Base-by-base conservation (phyloP, 2,329 filamentous ascomycete species). In the Pestalotiopsis sp. region DNA sequence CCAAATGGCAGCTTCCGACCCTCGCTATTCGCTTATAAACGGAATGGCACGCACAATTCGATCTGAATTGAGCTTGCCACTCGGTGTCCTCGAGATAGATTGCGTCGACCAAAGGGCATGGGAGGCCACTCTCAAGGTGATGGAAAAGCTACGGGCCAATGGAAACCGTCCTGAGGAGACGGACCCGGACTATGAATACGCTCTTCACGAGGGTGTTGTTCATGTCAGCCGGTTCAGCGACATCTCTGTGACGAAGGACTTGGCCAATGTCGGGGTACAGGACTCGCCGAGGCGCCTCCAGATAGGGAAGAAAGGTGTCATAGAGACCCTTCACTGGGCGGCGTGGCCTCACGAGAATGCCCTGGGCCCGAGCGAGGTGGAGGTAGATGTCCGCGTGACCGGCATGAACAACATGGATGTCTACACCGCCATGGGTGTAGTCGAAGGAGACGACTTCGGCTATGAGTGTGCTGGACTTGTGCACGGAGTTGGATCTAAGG, bases 161-260 rank as follows among this genome's bases (percentile, higher is more conserved):
- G 17, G 27, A 27, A 27, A 23, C 20, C 17, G 45, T 57, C 12
- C 20, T 17, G 20, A n/a, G 27, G 20, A 57, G 45, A 27, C 56
- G 27, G 64, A 66, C 14, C 27, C 39, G 13, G 64, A 66, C 20
- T 66, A 39, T 41, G 64, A 66, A 23, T 66, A 66, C 38, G 64
- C 39, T 27, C 31, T 23, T 27, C 23, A n/a, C 31, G 39, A 59
- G 14, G 64, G 64, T 13, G 31, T 25, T 4, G 52, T 66, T 20
- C 64, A 38, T 41, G 27, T 66, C 11, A 38, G 45, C 13, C 64
- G 64, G 14, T 45, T 66, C 52, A 45, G 56, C 36, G n/a, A 4
- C 25, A 12, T n/a, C 11, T 31, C 64, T n/a, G 64, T 59, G 25
- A 27, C 23, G 12, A n/a, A 41, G 17, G 49, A 45, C 1, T 27